phyloP scores from a whole-genome alignment of 108 stramenopile genomes.

The Fragilariopsis cylindrus region DNA sequence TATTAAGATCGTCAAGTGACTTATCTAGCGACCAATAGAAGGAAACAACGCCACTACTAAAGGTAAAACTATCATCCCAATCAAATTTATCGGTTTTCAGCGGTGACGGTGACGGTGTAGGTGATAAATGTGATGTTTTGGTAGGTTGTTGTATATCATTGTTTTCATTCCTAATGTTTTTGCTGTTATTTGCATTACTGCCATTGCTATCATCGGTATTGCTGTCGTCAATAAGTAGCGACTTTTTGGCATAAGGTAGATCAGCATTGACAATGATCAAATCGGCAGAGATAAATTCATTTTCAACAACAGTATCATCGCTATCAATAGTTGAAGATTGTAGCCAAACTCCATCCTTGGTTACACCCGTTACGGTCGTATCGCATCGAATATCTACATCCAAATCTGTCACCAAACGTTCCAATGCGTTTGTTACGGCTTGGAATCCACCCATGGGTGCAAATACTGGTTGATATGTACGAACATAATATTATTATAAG shows the following conservation, averaged over 20 bases:
- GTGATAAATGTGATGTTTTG: constrained; percentile 8
- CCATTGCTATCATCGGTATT: neutral
- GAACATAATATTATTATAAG: neutral
- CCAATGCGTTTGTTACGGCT: constrained; percentile 61
- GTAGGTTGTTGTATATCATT: constrained; percentile 11
- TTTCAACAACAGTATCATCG: neutral
- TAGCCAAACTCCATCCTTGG: constrained; percentile 49
- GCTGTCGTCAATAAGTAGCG: constrained; percentile 41
- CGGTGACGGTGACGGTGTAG: neutral
- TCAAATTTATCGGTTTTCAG: constrained; percentile 41
- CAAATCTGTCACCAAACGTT: constrained; percentile 46
- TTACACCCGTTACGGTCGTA: constrained; percentile 56
- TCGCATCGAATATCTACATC: constrained; percentile 62
- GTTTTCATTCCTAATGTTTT: neutral
- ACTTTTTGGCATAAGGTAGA: constrained; percentile 78
- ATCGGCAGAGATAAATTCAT: constrained; percentile 68
- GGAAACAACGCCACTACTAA: constrained; percentile 84
- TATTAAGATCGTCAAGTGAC: constrained; percentile 58
- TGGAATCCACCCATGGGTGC: constrained; percentile 88
- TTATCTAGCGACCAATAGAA: constrained; percentile 87
- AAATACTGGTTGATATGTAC: constrained; percentile 44
- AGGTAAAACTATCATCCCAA: constrained; percentile 74
- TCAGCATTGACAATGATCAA: constrained; percentile 88
- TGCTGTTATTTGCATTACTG: neutral
- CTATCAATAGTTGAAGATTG: constrained; percentile 1